These are phyloP conservation scores for Aureobasidium sp. DNA, from an alignment of 2,329 filamentous ascomycete species.

Conservation along the genomic window DNA sequence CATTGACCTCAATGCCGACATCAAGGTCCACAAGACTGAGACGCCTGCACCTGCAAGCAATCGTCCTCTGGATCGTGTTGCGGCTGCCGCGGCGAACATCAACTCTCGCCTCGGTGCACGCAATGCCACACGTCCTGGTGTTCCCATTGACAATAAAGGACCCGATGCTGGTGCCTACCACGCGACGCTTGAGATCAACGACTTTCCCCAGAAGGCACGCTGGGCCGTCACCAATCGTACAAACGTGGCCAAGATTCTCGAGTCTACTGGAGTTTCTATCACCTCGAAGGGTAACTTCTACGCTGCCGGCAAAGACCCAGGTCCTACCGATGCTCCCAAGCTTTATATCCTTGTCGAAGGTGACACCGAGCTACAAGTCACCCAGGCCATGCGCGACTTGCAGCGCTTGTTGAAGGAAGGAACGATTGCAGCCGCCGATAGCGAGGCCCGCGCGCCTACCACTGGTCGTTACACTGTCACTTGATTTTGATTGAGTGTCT, in stretches of 20 bases:
- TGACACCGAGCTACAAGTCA: constrained; percentile 88
- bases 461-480: constrained; percentile 70
- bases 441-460: constrained; percentile 70
- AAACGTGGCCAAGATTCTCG: constrained; percentile 96
- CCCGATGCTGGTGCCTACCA: constrained; percentile 96
- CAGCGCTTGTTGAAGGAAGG: constrained; percentile 84
- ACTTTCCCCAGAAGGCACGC: constrained; percentile 95
- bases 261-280: constrained; percentile 89
- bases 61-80: constrained; percentile 53
- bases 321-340: constrained; percentile 72
- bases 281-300: constrained; percentile 97
- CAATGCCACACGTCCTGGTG: constrained; percentile 77
- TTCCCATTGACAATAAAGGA: constrained; percentile 96
- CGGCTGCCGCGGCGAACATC: constrained; percentile 86
- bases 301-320: constrained; percentile 70
- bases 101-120: constrained; percentile 84
- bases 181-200: constrained; percentile 96
- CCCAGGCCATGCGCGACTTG: constrained; percentile 82
- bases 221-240: constrained; percentile 99
- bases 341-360: constrained; percentile 96
- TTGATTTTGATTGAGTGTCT: neutral
- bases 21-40: constrained; percentile 66
- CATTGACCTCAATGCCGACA: constrained; percentile 59
- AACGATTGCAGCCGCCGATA: constrained; percentile 80
- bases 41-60: constrained; percentile 49